phyloP scores from a whole-genome alignment of 148 eudicot species.

The Camellia lanceoleosa region DNA sequence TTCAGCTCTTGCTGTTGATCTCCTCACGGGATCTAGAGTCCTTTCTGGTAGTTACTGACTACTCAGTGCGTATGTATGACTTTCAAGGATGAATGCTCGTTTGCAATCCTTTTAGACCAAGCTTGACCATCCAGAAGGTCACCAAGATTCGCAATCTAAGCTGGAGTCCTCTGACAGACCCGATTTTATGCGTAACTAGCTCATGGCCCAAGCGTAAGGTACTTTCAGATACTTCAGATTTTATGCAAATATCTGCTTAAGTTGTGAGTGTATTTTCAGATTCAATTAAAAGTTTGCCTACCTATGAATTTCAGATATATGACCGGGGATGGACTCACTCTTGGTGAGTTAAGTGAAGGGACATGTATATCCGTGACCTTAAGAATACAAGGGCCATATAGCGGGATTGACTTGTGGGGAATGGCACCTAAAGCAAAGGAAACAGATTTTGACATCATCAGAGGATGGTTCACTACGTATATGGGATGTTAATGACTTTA shows the following conservation, averaged over 20 bases:
- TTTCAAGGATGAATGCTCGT: conserved; percentile 96
- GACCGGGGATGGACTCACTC: conserved; percentile 97
- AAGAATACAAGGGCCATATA: conserved; percentile 97
- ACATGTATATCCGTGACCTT: conserved; percentile 98
- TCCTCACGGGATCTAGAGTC: conserved; percentile 88
- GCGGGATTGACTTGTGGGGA: conserved; percentile 96
- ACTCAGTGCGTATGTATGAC: conserved; percentile 87
- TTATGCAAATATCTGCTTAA: background rate
- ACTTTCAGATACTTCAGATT: background rate
- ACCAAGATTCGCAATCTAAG: conserved; percentile 90
- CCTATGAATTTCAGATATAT: conserved; percentile 52
- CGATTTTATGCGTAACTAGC: conserved; percentile 85
- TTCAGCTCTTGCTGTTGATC: conserved; percentile 90
- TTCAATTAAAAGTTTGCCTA: background rate
- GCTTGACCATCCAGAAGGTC: conserved; percentile 96
- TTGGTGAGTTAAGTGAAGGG: conserved; percentile 94
- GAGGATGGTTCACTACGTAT: conserved; percentile 97
- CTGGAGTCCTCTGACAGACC: conserved; percentile 95
- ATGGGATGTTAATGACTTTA: conserved; percentile 99
- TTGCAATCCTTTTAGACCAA: conserved; percentile 91
- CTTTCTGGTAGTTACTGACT: conserved; percentile 96
- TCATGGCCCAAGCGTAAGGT: conserved; percentile 99
- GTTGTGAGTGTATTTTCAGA: background rate
- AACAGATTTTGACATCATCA: conserved; percentile 83
- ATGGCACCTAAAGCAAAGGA: conserved; percentile 87